Conservation (phyloP, 1,284 basidiomycete genomes). For the Cryptococcus wingfieldii region DNA sequence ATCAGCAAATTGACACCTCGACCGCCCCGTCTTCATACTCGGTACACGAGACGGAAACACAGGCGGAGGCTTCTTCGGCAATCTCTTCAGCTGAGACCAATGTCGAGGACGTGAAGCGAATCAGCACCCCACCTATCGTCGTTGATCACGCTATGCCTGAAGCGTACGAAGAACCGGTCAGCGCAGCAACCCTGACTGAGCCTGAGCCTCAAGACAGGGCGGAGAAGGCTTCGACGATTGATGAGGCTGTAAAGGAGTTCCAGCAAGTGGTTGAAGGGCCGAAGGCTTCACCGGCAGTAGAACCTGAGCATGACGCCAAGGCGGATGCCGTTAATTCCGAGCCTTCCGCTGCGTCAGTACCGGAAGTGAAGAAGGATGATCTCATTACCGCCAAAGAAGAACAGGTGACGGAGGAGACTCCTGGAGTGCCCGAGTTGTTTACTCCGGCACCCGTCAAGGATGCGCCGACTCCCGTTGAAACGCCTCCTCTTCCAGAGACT, state of each 20-base stretch:
- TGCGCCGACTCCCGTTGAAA: too few species aligned
- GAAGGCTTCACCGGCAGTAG: not conserved
- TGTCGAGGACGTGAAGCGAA: not conserved
- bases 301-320: not conserved
- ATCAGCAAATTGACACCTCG: not conserved
- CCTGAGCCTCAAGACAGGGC: not conserved
- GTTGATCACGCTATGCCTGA: not conserved
- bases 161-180: not conserved
- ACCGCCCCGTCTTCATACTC: not conserved
- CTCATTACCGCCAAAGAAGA: not conserved
- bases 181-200: not conserved
- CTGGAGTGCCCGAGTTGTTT: not conserved
- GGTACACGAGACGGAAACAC: not conserved
- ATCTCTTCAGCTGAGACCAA: not conserved
- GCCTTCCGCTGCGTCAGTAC: not conserved
- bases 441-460: too few species aligned
- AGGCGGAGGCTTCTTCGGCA: not conserved
- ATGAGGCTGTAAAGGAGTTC: slow-evolving; percentile 34
- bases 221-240: slow-evolving; percentile 26
- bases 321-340: not conserved
- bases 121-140: not conserved
- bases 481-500: too few species aligned
- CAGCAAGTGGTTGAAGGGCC: slow-evolving; percentile 14
- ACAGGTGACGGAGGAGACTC: not conserved
- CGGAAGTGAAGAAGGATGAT: not conserved